Percentiles rank a stretch among this genome's conserved stretches.
Conservation (phyloP, 2,329 filamentous ascomycete genomes). For the Phaeosphaeriaceae sp. region DNA sequence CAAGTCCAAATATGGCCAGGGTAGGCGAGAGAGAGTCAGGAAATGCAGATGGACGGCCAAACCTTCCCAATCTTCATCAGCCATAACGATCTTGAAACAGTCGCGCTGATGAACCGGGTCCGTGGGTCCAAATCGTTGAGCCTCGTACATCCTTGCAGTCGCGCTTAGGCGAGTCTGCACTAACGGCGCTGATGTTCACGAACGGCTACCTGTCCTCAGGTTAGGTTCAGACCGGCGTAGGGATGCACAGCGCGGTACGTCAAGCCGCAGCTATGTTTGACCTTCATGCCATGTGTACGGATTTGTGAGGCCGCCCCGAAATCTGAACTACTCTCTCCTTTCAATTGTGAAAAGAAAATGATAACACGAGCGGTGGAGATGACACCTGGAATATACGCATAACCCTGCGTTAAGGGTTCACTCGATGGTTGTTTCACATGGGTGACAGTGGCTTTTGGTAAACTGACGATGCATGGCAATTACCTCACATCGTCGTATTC, state of each 20-base stretch:
- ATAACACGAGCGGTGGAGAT: neutral
- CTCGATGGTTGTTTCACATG: neutral
- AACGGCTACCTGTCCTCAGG: neutral
- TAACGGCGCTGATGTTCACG: neutral
- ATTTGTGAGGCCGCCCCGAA: too few relatives aligned
- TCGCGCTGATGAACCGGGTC: slow-evolving; percentile 20
- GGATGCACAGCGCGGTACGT: neutral
- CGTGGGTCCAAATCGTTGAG: slow-evolving; percentile 12
- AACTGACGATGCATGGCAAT: neutral
- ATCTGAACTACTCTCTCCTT: neutral
- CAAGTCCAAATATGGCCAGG: neutral
- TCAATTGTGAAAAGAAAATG: neutral
- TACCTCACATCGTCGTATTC: neutral
- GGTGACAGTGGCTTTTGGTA: neutral
- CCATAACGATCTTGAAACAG: slow-evolving; percentile 17
- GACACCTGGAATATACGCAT: neutral
- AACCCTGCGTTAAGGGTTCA: neutral
- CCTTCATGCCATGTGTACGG: too few relatives aligned
- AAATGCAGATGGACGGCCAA: neutral
- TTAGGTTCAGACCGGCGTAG: neutral
- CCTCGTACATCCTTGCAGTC: slow-evolving; percentile 14
- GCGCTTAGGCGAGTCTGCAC: slow-evolving; percentile 12
- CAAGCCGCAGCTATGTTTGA: neutral
- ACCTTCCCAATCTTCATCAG: neutral
- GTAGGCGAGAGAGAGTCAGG: neutral